Conservation (phyloP, 2,329 filamentous ascomycete genomes). For the Phialocephala subalpina region DNA sequence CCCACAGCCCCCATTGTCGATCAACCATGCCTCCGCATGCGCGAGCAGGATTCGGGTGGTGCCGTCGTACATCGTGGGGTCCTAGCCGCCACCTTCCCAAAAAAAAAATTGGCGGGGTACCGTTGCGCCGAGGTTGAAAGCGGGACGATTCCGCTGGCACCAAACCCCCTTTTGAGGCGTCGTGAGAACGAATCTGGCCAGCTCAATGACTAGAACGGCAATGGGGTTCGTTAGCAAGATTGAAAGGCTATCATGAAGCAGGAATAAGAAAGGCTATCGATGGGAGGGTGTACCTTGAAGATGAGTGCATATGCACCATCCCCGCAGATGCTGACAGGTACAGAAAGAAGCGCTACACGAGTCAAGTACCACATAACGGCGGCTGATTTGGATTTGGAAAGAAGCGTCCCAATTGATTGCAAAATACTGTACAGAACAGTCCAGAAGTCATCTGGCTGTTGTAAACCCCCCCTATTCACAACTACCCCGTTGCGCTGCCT, state of each 20-base stretch:
- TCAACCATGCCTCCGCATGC: neutral
- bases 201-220: neutral
- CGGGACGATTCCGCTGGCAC: neutral
- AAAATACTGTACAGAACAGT: constrained; percentile 8
- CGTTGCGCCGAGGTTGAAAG: constrained; percentile 1
- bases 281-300: neutral
- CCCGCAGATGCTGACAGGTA: neutral
- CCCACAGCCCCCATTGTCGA: neutral
- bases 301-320: neutral
- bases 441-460: neutral
- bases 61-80: neutral
- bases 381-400: neutral
- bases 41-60: neutral
- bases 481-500: neutral
- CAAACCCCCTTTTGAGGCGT: neutral
- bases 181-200: neutral
- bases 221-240: neutral
- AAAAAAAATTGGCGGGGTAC: neutral
- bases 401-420: neutral
- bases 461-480: constrained; percentile 2
- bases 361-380: neutral
- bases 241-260: no score
- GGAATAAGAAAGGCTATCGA: neutral
- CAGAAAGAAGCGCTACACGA: neutral
- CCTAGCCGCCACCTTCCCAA: neutral